Evolutionary conservation across 768 basidiomycete species (phyloP), one percentile per base, ranked within the genome.

Genomic region (Candolleomyces eurysporus): DNA sequence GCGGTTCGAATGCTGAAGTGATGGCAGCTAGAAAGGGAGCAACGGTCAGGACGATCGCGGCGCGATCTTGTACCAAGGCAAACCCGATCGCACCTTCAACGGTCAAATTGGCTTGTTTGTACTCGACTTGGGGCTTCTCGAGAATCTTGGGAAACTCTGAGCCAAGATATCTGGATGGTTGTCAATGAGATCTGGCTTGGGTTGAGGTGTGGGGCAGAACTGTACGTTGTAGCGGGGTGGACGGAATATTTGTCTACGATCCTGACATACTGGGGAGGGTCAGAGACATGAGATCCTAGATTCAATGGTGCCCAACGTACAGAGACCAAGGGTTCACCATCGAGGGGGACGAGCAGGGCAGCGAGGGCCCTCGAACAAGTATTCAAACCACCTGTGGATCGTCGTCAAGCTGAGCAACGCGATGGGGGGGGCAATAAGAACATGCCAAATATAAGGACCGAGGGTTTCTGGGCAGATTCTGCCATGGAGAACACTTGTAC

Each of bases 71-170:
- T 48, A 48, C 11, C 52, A 45, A 39, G 26, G 26, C 7, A n/a
- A 46, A 22, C 16, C 16, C 40, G 21, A 36, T 75, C 88, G 61
- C 69, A 92, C 92, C 69, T 32, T 87, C 73, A 54, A 91, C 81
- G 32, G 89, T 92, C 59, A 95, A 74, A 71, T 95, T 95, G 31
- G 83, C 87, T 70, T 95, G 93, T 52, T 82, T 83, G 68, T 95
- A 95, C 72, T 93, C 89, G 19, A 94, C 88, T 59, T 83, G 75
- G 9, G 87, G 81, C 58, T 86, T 86, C 58, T 80, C 73, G n/a
- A 94, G 78, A 31, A 90, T 75, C 60, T 86, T 76, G 48, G 87
- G 83, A 68, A 95, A 94, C 64, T 89, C 84, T 16, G 85, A 76
- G 13, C 92, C 91, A 65, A 94, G 81, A 72, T 93, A 94, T 36